Conservation (phyloP, 2,329 filamentous ascomycete genomes). For the Scedosporium boydii region DNA sequence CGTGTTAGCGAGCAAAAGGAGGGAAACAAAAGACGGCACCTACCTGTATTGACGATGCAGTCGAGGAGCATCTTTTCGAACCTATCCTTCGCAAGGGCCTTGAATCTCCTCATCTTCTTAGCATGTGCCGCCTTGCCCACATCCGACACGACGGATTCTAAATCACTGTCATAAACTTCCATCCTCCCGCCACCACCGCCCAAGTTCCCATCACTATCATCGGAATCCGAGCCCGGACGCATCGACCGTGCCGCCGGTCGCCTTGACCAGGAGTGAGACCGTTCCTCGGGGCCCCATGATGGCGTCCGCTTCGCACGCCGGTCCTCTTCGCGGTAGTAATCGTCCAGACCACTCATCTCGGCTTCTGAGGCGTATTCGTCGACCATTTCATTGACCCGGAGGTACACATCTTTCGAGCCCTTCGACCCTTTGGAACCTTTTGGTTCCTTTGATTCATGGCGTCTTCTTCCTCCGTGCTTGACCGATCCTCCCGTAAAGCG, state of each 20-base stretch:
- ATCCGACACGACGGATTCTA: neutral
- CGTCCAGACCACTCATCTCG: neutral
- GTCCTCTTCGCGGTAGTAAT: neutral
- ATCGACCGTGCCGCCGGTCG: neutral
- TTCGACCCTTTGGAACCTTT: neutral
- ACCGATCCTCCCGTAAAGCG: neutral
- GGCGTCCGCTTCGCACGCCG: neutral
- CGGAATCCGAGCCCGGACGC: neutral
- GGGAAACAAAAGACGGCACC: neutral
- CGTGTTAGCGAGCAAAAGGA: too few species aligned
- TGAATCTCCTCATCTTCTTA: neutral
- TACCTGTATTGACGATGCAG: constrained; percentile 4
- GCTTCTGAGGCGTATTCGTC: neutral
- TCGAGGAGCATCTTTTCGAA: constrained; percentile 4
- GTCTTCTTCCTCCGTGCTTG: neutral
- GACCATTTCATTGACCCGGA: neutral
- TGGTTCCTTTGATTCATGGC: neutral
- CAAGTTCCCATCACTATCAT: neutral
- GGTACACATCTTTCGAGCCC: neutral
- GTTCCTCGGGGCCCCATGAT: neutral
- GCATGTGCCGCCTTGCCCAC: neutral
- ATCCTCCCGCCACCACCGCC: neutral
- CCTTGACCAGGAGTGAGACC: neutral
- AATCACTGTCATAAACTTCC: neutral
- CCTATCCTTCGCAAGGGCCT: neutral